A percentile compares a stretch with the other conserved stretches of the same genome.
phyloP scores from a whole-genome alignment of 73 alveolate species.

The Paramecium caudatum region DNA sequence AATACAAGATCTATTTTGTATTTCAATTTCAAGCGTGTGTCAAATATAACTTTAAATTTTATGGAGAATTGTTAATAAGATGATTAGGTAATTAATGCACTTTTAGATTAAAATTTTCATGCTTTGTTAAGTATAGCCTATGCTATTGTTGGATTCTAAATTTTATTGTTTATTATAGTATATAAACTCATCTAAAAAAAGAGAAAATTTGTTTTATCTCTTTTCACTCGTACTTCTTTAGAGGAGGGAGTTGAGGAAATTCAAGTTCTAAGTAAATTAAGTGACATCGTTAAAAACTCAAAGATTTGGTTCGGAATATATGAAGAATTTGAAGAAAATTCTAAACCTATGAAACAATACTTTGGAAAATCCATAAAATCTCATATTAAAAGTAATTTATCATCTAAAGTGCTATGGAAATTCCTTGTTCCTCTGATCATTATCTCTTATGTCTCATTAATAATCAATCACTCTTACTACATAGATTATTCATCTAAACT shows the following conservation, averaged over 20 bases:
- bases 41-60: constrained; percentile 39
- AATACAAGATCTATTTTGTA: constrained; percentile 32
- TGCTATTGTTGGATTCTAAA: background rate
- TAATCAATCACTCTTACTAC: background rate
- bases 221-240: background rate
- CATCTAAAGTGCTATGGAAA: constrained; percentile 4
- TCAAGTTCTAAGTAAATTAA: background rate
- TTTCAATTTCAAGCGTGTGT: background rate
- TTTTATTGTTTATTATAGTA: background rate
- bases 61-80: background rate
- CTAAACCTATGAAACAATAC: background rate
- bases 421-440: background rate
- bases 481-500: constrained; percentile 5
- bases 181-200: background rate
- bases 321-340: background rate
- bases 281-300: background rate
- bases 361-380: background rate
- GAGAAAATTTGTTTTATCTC: background rate
- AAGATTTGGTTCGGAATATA: constrained; percentile 22
- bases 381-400: background rate
- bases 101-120: background rate
- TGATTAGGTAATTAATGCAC: background rate
- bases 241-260: constrained; percentile 33
- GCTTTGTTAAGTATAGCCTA: background rate
- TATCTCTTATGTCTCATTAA: background rate